Conservation (phyloP, 2,329 filamentous ascomycete genomes). For the Fusarium poae region DNA sequence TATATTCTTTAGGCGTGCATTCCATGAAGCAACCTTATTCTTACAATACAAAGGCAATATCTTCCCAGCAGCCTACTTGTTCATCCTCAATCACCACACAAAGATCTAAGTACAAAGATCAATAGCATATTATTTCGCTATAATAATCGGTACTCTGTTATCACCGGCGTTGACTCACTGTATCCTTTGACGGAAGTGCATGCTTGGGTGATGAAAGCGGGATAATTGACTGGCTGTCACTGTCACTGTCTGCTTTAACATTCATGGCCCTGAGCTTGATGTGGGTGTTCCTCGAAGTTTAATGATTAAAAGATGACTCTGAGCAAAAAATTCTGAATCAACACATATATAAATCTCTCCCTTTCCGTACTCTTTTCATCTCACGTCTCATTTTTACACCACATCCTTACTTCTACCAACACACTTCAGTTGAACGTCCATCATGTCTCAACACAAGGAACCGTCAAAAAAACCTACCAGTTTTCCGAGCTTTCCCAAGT, state of each 20-base stretch:
- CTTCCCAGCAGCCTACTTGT: no score
- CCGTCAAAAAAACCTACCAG: neutral
- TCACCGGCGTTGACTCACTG: no score
- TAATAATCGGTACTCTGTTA: neutral
- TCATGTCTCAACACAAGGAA: conserved; percentile 3
- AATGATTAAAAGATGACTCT: no score
- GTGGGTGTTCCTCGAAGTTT: no score
- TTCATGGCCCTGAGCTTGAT: no score
- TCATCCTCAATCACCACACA: no score
- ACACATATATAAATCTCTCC: neutral
- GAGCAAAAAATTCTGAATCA: neutral
- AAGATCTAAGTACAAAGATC: neutral
- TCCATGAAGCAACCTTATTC: no score
- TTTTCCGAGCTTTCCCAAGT: neutral
- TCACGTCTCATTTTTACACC: neutral
- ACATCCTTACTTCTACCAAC: neutral
- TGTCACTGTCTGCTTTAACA: neutral
- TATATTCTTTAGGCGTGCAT: no score
- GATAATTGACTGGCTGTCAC: neutral
- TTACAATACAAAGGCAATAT: no score
- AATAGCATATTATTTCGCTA: neutral
- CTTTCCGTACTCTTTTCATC: no score
- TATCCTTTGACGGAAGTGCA: neutral
- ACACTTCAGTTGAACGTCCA: neutral
- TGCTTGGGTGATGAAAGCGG: neutral